Evolutionary conservation across 345 rosid species (phyloP), one percentile per base, ranked within the genome.

Genomic region (Anastatica hierochuntica): DNA sequence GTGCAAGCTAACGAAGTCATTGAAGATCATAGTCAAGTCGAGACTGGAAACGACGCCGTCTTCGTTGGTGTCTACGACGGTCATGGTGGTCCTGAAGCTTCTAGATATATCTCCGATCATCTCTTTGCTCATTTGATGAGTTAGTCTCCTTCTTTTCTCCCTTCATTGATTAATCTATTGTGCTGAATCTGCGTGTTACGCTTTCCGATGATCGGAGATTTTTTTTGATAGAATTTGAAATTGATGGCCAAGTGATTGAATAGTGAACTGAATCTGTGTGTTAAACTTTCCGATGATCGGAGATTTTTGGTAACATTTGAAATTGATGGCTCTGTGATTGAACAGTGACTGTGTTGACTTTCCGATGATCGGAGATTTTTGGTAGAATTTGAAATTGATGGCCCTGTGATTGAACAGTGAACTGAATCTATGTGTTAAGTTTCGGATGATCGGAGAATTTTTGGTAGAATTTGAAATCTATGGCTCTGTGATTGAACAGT

Each of bases 1-100:
- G 94, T 81, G 43, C 97, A 85, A 71, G 95, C 97, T 60, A 92
- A 88, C 64, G 94, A 76, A 52, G 75, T 74, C 30, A 72, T 85
- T 24, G 98, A 92, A 33, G 98, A 92, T 64, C 88, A 92, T 26
- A 79, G 94, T 58, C 96, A 82, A 59, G 95, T 90, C 9, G 96
- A 90, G 68, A 79, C 68, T 6, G 89, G 84, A 8, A 56, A 68
- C 17, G 83, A 71, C 13, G 81, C 84, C 31, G 79, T 79, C 17
- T 88, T 90, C 53, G 75, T 87, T 33, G 96, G 98, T 7, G 89
- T 90, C 41, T 84, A 84, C 43, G 98, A 90, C 58, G 98, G 98
- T 3, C 98, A 92, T 61, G 98, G 98, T 13, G 98, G 98, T 16
- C 86, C 95, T 14, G 97, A 88, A 10, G 98, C 98, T 36, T 73